Base-by-base conservation (phyloP, 1,139 yeast genomes). In the Suhomyces ambrosiae region DNA sequence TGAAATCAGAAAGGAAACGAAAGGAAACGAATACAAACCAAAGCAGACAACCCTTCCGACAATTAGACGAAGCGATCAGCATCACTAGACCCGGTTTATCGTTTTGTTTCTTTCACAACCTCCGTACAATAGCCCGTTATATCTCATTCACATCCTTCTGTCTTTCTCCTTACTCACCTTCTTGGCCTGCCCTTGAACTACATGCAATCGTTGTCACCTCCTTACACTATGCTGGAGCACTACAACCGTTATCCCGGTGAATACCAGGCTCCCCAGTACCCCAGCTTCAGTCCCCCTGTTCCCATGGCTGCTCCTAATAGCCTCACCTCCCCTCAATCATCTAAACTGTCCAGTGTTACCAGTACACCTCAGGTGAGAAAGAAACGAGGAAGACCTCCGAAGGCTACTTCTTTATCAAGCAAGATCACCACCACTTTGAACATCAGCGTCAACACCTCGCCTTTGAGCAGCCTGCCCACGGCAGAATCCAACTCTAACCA, bases 371-470 rank as follows among this genome's bases (percentile, higher is more conserved):
- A 67, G 5, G 53, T 58, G 24, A 67, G 66, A 45, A 58, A 68
- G 40, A 71, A 68, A 48, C 55, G 77, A 49, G 77, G 77, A 12
- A 60, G 77, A 52, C 77, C 77, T 5, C 76, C 77, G 21, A 71
- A 71, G 54, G 64, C 72, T 2, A 55, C 63, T 24, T 65, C 71
- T n/a, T 56, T 69, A 24, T 55, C 67, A 32, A 64, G 61, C 44
- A 63, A 61, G 45, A 68, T 68, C 45, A 67, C 74, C 32, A 62
- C 69, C 37, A 68, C 76, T 12, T 56, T 71, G 49, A 71, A 71
- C 50, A 70, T 71, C 49, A 62, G 60, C 43, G 65, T 71, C 44
- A 68, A 69, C 43, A 67, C 75, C 4, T 48, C 54, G 23, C 59
- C 60, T 9, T 38, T 45, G 38, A 40, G 44, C 26, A 33, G 46